Evolutionary conservation across 2,329 filamentous ascomycete genomes (phyloP).

Genomic region (Tolypocladium amazonense): DNA sequence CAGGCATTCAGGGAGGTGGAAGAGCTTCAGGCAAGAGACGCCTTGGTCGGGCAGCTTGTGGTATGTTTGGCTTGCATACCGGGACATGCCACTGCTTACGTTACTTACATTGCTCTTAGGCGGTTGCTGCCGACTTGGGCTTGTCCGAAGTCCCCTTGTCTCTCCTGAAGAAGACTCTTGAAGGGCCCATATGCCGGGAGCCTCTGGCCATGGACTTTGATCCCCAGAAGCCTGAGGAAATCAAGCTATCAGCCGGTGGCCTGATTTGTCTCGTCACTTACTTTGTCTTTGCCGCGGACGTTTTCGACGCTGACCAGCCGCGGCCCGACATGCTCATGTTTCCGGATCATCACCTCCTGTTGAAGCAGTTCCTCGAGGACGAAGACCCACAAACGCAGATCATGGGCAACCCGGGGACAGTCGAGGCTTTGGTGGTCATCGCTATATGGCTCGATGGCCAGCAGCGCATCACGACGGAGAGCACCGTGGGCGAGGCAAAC

Average conservation of each 20-base stretch:
- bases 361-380: constrained; percentile 41
- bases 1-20: constrained; percentile 56
- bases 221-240: constrained; percentile 34
- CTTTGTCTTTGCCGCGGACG: constrained; percentile 49
- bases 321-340: constrained; percentile 46
- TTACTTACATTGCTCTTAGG: constrained; percentile 26
- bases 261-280: constrained; percentile 49
- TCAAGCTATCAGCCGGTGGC: constrained; percentile 49
- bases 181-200: constrained; percentile 28
- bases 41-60: constrained; percentile 61
- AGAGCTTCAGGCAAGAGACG: constrained; percentile 48
- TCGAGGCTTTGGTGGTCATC: constrained; percentile 49
- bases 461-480: constrained; percentile 24
- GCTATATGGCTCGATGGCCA: constrained; percentile 48
- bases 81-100: background rate
- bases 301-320: constrained; percentile 47
- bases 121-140: constrained; percentile 53
- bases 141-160: constrained; percentile 33
- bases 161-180: constrained; percentile 34
- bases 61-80: constrained; percentile 28
- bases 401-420: constrained; percentile 37
- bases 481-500: constrained; percentile 24
- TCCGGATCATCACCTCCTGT: constrained; percentile 45
- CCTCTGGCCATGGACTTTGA: constrained; percentile 37
- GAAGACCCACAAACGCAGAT: constrained; percentile 39